Evolutionary conservation across 164 flowering plant genomes (phyloP).

Genomic region (Protea cynaroides): DNA sequence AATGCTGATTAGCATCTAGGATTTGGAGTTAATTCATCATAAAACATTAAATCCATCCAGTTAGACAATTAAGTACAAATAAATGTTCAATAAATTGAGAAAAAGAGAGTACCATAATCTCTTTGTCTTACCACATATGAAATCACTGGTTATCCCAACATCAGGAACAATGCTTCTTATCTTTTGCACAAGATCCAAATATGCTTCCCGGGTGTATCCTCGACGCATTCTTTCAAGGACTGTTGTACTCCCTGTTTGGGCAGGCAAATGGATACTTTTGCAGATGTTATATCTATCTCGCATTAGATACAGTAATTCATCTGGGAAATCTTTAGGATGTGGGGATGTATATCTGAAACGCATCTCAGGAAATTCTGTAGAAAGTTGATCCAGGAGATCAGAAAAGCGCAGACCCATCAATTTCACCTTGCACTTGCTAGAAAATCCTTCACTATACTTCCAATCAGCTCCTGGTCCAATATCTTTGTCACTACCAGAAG

Average conservation of each 20-base stretch:
- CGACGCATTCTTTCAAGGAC: conserved; percentile 92
- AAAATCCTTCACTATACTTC: conserved; percentile 84
- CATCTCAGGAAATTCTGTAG: conserved; percentile 87
- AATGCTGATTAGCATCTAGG: too few species aligned
- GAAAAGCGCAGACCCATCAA: conserved; percentile 77
- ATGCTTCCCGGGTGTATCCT: conserved; percentile 86
- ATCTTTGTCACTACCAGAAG: conserved; percentile 50
- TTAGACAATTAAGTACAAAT: neutral
- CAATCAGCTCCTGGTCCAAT: conserved; percentile 60
- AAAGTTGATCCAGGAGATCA: conserved; percentile 80
- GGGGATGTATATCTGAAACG: conserved; percentile 96
- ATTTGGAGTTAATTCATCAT: too few species aligned
- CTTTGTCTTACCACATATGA: conserved; percentile 85
- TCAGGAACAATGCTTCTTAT: conserved; percentile 72
- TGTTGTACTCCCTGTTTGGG: conserved; percentile 76
- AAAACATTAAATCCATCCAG: too few species aligned
- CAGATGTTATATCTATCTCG: conserved; percentile 81
- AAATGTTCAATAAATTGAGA: neutral
- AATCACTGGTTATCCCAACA: conserved; percentile 87
- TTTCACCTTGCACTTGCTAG: conserved; percentile 76
- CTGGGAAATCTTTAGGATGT: conserved; percentile 96
- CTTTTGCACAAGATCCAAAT: conserved; percentile 86
- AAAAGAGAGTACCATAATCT: neutral
- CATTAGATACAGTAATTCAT: conserved; percentile 81
- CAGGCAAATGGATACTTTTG: conserved; percentile 90